Base-by-base conservation (phyloP, 1,284 basidiomycete genomes). In the Takashimella koratensis region DNA sequence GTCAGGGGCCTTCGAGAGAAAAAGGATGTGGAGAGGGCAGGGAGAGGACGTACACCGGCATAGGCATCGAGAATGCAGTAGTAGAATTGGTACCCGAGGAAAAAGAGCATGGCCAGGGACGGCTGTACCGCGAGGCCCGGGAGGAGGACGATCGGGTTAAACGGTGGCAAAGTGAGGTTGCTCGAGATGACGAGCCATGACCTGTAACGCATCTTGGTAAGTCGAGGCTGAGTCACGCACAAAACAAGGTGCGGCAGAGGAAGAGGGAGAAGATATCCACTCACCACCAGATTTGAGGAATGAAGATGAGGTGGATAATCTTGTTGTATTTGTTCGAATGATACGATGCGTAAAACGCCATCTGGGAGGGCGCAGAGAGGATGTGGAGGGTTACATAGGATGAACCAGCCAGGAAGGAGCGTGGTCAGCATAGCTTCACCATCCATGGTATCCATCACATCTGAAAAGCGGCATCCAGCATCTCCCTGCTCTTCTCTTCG, bases 281-380 rank as follows among this genome's bases (percentile, higher is more conserved):
- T 45, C 63, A 88, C 90, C 90, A 94, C 46, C 89, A 70, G 62
- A 94, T 81, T 57, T 87, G 69, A 2, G 90, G 90, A 25, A 95
- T 90, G 63, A 84, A 91, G 59, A 87, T 66, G 62, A 90, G 80
- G 71, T 95, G 90, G 58, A 94, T 88, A 52, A 81, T 68, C 58
- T 93, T 77, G 71, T 95, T 95, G 56, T 84, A 76, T 30, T 81
- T 82, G 72, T 93, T 86, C 22, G 83, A 80, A 74, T 94, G 90
- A 76, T 93, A 94, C 48, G 89, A 86, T 21, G 88, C 88, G 74
- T 93, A 93, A 80, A 92, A 92, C 25, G 85, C 80, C 66, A 93
- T 80, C 88, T 93, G 61, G 5, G 19, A 1, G 26, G 24, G 23
- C 20, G 24, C 5, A 36, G 30, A 8, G 16, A 36, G 30, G 16